Evolutionary conservation across 2,329 filamentous ascomycete species (phyloP), one percentile per base, ranked within the genome.

Genomic region (Ustilaginoidea virens): DNA sequence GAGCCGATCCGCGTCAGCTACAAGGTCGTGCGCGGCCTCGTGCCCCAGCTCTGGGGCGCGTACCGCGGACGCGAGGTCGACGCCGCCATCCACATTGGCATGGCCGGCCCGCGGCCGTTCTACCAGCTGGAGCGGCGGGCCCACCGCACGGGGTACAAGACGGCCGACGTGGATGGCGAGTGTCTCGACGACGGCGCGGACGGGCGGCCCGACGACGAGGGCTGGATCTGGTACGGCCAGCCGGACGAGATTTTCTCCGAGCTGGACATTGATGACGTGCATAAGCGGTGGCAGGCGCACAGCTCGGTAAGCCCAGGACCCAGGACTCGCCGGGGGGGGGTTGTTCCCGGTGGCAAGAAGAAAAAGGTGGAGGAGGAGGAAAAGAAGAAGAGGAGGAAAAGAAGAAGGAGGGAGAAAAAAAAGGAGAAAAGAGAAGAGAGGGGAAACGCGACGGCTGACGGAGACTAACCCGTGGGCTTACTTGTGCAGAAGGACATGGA

Each of bases 51-150:
- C 5, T 70, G 81, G 55, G 56, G 61, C 22, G 32, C 33, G 17
- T 35, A 46, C 47, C 33, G 49, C 40, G 37, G 48, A 29, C 46
- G 42, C 30, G 51, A 57, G 27, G 64, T 74, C 30, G 78, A 92
- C 49, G 53, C 78, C 17, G 63, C 74, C 14, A 50, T 92, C 4
- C 82, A 92, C 50, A 78, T 92, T 29, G 83, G 83, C 36, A 83
- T 92, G 66, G 80, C 81, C 48, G 46, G 78, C 49, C 43, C 69
- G 55, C 40, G 63, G 50, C 41, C 71, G 10, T 51, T 69, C 40
- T 92, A 87, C 48, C 66, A 69, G 8, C 58, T 87, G 7, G 83
- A 92, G 56, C 63, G 68, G 8, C 60, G 67, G 20, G 81, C 68
- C 0, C 76, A 80, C 44, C 66, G 79, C 21, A 73, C 80, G 40